These are phyloP conservation scores for Trametes sp. DNA, from an alignment of 1,284 basidiomycete genomes.

Conservation along the genomic window DNA sequence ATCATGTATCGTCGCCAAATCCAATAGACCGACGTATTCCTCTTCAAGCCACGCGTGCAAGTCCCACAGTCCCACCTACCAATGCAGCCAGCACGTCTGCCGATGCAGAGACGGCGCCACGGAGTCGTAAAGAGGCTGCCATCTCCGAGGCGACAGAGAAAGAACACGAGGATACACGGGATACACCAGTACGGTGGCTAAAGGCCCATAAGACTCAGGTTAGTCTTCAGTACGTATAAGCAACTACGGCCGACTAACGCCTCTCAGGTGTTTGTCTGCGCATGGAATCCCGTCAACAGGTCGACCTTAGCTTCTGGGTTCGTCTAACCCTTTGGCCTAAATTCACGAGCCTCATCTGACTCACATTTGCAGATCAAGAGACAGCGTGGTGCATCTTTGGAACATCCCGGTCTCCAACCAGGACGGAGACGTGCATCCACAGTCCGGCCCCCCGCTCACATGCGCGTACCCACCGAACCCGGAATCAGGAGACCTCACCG, in stretches of 20 bases:
- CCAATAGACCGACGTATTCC: constrained; percentile 14
- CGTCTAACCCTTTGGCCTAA: constrained; percentile 29
- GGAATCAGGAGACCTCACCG: constrained; percentile 69
- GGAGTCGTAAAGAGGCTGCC: background rate
- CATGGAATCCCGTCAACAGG: constrained; percentile 76
- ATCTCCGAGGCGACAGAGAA: background rate
- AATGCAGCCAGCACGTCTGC: constrained; percentile 7
- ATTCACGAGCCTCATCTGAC: constrained; percentile 4
- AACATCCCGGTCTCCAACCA: constrained; percentile 56
- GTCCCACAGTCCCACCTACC: constrained; percentile 7
- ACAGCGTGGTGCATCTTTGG: constrained; percentile 81
- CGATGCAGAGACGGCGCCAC: background rate
- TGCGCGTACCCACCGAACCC: constrained; percentile 57
- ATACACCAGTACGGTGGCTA: constrained; percentile 56
- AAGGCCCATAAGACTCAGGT: constrained; percentile 72
- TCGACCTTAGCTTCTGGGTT: constrained; percentile 79
- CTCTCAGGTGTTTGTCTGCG: constrained; percentile 79
- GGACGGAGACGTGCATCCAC: constrained; percentile 20
- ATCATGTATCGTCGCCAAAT: constrained; percentile 8
- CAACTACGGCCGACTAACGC: background rate
- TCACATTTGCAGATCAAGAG: constrained; percentile 65
- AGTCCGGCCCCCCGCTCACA: constrained; percentile 50
- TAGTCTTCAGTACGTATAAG: constrained; percentile 16
- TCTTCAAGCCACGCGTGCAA: constrained; percentile 22
- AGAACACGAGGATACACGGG: constrained; percentile 11